A percentile compares a stretch with the other conserved stretches of the same genome.
Evolutionary conservation across 2,329 filamentous ascomycete genomes (phyloP).

Genomic region (Dactylellina haptotyla): DNA sequence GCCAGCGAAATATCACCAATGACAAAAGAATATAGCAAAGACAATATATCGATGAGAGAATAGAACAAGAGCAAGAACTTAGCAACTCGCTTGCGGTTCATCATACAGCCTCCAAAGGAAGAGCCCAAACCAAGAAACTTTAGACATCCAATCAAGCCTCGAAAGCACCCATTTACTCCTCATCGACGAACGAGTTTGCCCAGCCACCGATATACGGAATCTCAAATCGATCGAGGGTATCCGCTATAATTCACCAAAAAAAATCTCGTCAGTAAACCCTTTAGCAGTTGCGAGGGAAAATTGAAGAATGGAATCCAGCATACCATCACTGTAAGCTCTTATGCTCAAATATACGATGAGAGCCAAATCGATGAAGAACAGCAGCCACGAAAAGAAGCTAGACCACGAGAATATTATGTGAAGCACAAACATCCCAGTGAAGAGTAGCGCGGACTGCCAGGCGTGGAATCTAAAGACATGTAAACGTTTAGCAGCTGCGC

Average conservation of each 20-base stretch:
- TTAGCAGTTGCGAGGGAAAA: background rate
- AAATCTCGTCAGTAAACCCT: slow-evolving; percentile 3
- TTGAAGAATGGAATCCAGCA: slow-evolving; percentile 67
- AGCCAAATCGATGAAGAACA: slow-evolving; percentile 78
- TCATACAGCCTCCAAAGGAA: background rate
- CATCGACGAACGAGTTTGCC: slow-evolving; percentile 88
- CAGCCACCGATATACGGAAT: slow-evolving; percentile 85
- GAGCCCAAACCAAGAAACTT: background rate
- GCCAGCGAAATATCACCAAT: slow-evolving; percentile 10
- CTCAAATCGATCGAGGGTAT: slow-evolving; percentile 77
- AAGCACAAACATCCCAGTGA: slow-evolving; percentile 76
- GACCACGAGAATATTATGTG: slow-evolving; percentile 91
- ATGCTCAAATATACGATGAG: slow-evolving; percentile 80
- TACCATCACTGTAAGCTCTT: slow-evolving; percentile 84
- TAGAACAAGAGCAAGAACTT: background rate
- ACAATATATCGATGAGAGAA: background rate
- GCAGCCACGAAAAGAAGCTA: slow-evolving; percentile 80
- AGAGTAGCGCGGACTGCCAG: slow-evolving; percentile 89
- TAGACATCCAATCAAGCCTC: background rate
- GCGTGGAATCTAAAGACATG: slow-evolving; percentile 80
- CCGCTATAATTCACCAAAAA: slow-evolving; percentile 63
- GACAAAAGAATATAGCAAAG: background rate
- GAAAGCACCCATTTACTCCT: slow-evolving; percentile 69
- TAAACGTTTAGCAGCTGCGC: background rate
- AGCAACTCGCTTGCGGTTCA: background rate